These are phyloP conservation scores for Ceratocystis eucalypticola DNA, from an alignment of 2,329 filamentous ascomycete species.

Conservation along the genomic window DNA sequence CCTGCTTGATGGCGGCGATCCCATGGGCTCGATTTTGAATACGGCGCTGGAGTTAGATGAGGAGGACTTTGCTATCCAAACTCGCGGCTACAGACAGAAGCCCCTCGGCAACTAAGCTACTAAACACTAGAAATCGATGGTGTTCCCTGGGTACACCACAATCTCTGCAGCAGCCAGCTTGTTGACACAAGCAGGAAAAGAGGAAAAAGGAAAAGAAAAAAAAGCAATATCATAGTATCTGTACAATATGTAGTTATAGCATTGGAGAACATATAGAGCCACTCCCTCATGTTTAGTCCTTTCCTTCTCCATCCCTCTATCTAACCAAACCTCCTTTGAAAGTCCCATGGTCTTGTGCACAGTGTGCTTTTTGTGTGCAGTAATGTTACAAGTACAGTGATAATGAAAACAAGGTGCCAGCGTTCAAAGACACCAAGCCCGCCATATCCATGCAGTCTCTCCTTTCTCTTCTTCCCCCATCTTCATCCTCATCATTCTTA, in stretches of 20 bases:
- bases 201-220: too few species aligned
- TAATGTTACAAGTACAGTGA: constrained; percentile 18
- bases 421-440: background rate
- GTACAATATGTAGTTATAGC: constrained; percentile 14
- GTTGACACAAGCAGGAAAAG: too few species aligned
- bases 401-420: constrained; percentile 7
- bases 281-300: background rate
- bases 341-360: constrained; percentile 6
- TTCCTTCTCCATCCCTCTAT: background rate
- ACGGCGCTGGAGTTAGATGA: constrained; percentile 28
- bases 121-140: background rate
- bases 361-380: constrained; percentile 2
- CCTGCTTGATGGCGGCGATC: constrained; percentile 58
- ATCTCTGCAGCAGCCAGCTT: background rate
- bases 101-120: background rate
- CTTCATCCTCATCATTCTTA: constrained; percentile 21
- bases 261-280: constrained; percentile 12
- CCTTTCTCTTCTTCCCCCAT: constrained; percentile 23
- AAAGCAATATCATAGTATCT: constrained; percentile 9
- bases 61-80: constrained; percentile 29
- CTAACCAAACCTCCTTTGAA: background rate
- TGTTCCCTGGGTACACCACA: too few species aligned
- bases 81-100: constrained; percentile 41
- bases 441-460: background rate
- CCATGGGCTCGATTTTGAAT: constrained; percentile 44